Conservation (phyloP, 805 yeast genomes). For the Torulaspora delbrueckii region DNA sequence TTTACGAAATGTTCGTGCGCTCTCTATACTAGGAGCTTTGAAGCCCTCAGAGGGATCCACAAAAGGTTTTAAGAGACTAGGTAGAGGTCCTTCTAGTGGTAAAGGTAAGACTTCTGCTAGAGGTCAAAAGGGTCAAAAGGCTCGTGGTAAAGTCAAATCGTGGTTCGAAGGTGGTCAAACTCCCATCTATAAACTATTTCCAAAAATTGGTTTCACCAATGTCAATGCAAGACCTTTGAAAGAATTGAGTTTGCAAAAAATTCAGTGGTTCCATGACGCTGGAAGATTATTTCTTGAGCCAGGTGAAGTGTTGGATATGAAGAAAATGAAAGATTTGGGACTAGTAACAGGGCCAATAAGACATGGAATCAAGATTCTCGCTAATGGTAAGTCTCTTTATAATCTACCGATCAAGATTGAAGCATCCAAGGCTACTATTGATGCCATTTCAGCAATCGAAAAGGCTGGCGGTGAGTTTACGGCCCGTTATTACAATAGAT, state of each 20-base stretch:
- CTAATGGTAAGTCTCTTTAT: slow-evolving; percentile 49
- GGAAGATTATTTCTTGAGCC: slow-evolving; percentile 57
- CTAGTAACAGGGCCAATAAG: slow-evolving; percentile 63
- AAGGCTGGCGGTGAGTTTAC: slow-evolving; percentile 66
- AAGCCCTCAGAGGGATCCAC: slow-evolving; percentile 61
- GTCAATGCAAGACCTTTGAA: slow-evolving; percentile 49
- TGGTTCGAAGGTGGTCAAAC: slow-evolving; percentile 99
- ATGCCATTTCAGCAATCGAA: slow-evolving; percentile 72
- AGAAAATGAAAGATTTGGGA: slow-evolving; percentile 70
- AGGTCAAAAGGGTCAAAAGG: slow-evolving; percentile 98
- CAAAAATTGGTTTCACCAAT: slow-evolving; percentile 82
- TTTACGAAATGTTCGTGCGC: slow-evolving; percentile 28
- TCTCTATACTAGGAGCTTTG: slow-evolving; percentile 50
- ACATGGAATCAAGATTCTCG: slow-evolving; percentile 80
- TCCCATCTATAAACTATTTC: slow-evolving; percentile 76
- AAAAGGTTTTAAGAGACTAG: slow-evolving; percentile 63
- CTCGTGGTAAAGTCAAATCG: slow-evolving; percentile 81
- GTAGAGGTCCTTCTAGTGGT: slow-evolving; percentile 94
- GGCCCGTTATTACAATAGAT: slow-evolving; percentile 61
- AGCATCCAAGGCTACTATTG: slow-evolving; percentile 72
- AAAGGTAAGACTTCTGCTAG: slow-evolving; percentile 93
- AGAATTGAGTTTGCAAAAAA: slow-evolving; percentile 60
- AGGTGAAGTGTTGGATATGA: slow-evolving; percentile 67
- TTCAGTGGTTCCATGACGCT: slow-evolving; percentile 63
- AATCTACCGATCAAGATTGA: slow-evolving; percentile 68